Evolutionary conservation across 495 filamentous ascomycete genomes (phyloP), one percentile per base, ranked within the genome.

Genomic region (Amniculicola lignicola): DNA sequence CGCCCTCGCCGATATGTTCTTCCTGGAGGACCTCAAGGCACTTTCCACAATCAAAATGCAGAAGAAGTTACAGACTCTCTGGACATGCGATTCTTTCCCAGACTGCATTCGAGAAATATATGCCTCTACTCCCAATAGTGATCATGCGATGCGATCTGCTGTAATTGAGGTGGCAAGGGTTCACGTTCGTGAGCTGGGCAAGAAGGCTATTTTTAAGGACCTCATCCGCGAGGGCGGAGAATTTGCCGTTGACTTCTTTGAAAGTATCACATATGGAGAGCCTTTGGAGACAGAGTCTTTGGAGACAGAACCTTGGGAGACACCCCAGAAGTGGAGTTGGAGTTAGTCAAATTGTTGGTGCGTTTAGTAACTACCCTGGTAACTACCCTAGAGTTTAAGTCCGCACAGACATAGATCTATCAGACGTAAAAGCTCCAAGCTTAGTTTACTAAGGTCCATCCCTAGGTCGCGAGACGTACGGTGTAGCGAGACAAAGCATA

Each of bases 1-100:
- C 39, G 16, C 50, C n/a, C 39, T 54, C 14, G 50, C 50, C 6
- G 38, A 54, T 22, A 54, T 54, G 39, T 54, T 54, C 50, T 54
- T 54, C 27, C 23, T 54, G 24, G 39, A 43, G 16, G 39, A 44
- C 25, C 24, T 54, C 4, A 54, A 54, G 38, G 23, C 23, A 22
- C 50, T 54, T 44, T 4, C 50, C 39, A 16, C 21, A 54, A 15
- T 16, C 10, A 54, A 44, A 41, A 18, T 54, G 21, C 9, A 54
- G 18, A 2, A 44, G 29, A 54, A 54, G 29, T 19, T 54, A 43
- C 25, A 54, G 39, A 15, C 33, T 9, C 50, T 43, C 23, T 54
- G 21, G 37, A 54, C 19, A 36, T 43, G 50, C 50, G 38, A 54
- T 22, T 43, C 15, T 2, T 44, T 54, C 24, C 50, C 50, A 23